Percentiles rank a stretch among this genome's conserved stretches.
phyloP scores from a whole-genome alignment of 108 stramenopile species.

The Pseudonitzschia delicatissima region DNA sequence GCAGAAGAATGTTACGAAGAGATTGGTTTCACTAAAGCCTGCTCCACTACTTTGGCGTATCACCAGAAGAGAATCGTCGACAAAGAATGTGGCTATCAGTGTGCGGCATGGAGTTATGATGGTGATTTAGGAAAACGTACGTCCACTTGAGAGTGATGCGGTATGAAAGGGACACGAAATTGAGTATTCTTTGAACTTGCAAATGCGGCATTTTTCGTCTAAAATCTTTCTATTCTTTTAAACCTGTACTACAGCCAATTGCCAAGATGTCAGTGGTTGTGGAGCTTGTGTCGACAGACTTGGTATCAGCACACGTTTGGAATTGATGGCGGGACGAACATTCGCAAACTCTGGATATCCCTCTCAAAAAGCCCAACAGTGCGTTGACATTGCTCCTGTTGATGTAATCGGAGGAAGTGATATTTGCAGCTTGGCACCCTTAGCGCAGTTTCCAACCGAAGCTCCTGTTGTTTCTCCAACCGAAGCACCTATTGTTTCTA shows the following conservation, averaged over 20 bases:
- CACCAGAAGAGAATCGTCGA: slow-evolving; percentile 5
- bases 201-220: not conserved
- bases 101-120: slow-evolving; percentile 1
- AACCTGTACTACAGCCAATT: not conserved
- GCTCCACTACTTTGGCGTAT: not conserved
- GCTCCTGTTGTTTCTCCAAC: not conserved
- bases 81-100: slow-evolving; percentile 1
- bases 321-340: slow-evolving; percentile 1
- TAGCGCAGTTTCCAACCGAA: not conserved
- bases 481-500: not conserved
- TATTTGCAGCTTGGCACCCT: not conserved
- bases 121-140: not conserved
- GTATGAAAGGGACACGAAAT: not conserved
- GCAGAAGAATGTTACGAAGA: slow-evolving; percentile 2
- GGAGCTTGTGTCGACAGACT: not conserved
- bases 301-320: not conserved
- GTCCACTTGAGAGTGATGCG: not conserved
- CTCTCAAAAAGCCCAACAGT: not conserved
- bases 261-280: not conserved
- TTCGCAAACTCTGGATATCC: slow-evolving; percentile 13
- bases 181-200: not conserved
- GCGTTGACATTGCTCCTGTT: slow-evolving; percentile 7
- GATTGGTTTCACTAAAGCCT: slow-evolving; percentile 2
- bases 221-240: not conserved
- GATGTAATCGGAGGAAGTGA: slow-evolving; percentile 1